Conservation (phyloP, 352 stramenopile species). For the Pythium periplocum region DNA sequence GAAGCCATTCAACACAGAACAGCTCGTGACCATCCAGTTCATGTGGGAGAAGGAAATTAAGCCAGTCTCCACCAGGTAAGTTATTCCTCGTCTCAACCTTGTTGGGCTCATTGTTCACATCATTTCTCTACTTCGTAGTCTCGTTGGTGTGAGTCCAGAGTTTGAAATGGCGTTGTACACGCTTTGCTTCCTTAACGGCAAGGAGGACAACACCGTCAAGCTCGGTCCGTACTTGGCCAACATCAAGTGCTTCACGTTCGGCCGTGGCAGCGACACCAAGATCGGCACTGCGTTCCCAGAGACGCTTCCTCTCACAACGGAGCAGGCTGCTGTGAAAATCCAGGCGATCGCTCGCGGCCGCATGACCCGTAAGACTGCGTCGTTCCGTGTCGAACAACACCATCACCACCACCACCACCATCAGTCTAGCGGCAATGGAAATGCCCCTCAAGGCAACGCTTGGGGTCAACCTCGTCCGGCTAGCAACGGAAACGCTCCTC, state of each 20-base stretch:
- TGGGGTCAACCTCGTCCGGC: not conserved
- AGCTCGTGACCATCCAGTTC: conserved; percentile 95
- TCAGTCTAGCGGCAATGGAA: not conserved
- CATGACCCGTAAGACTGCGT: conserved; percentile 8
- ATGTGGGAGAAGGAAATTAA: conserved; percentile 87
- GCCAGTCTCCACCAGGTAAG: conserved; percentile 84
- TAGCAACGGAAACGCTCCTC: not conserved
- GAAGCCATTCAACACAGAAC: conserved; percentile 82
- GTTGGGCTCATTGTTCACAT: not conserved
- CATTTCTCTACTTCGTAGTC: conserved; percentile 23
- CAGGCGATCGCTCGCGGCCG: conserved; percentile 56
- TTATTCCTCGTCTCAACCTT: not conserved
- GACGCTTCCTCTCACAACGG: conserved; percentile 58
- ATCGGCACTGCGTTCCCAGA: conserved; percentile 82
- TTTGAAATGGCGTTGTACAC: conserved; percentile 97
- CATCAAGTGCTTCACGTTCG: conserved; percentile 89
- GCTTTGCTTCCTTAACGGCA: conserved; percentile 91
- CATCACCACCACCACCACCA: conserved; percentile 4
- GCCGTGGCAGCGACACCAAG: conserved; percentile 61
- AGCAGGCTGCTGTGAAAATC: conserved; percentile 73
- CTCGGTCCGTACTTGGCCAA: conserved; percentile 83
- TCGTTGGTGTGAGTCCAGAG: conserved; percentile 93
- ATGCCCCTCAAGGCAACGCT: not conserved
- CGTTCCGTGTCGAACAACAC: conserved; percentile 1
- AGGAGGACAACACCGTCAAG: conserved; percentile 85